Percentiles rank a stretch among this genome's conserved stretches.
These are phyloP conservation scores for Tylopilus rubrobrunneus DNA, from an alignment of 768 basidiomycete species.

Conservation along the genomic window DNA sequence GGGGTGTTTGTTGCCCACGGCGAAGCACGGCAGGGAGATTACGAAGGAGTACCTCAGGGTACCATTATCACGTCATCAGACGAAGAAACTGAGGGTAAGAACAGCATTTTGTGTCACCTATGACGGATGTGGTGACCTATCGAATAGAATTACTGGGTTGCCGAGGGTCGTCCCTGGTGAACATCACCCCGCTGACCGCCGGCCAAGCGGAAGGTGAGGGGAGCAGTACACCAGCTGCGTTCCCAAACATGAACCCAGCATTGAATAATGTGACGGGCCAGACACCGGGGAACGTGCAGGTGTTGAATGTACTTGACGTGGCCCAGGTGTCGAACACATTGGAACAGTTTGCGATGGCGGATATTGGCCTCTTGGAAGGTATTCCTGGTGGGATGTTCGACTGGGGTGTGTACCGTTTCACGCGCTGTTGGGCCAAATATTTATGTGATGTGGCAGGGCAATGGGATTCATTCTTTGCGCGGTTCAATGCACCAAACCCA, in stretches of 20 bases:
- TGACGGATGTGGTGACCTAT: constrained; percentile 4
- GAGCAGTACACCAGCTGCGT: constrained; percentile 15
- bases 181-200: constrained; percentile 45
- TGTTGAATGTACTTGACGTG: constrained; percentile 72
- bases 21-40: constrained; percentile 41
- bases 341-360: constrained; percentile 63
- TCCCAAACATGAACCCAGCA: constrained; percentile 70
- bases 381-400: constrained; percentile 85
- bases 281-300: constrained; percentile 55
- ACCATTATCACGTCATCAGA: constrained; percentile 49
- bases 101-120: constrained; percentile 14
- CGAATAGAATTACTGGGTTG: constrained; percentile 12
- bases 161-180: constrained; percentile 46
- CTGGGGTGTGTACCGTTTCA: constrained; percentile 57
- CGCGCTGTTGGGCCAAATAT: constrained; percentile 1
- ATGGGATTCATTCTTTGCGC: constrained; percentile 79
- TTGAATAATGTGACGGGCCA: constrained; percentile 49
- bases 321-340: constrained; percentile 51
- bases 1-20: constrained; percentile 75
- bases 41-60: constrained; percentile 54
- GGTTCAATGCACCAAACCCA: constrained; percentile 36
- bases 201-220: constrained; percentile 31
- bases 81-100: constrained; percentile 50
- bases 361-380: constrained; percentile 69
- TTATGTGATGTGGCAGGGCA: constrained; percentile 45